Percentiles rank a stretch among this genome's conserved stretches.
Conservation (phyloP, 768 basidiomycete genomes). For the Psilocybe cyanescens region DNA sequence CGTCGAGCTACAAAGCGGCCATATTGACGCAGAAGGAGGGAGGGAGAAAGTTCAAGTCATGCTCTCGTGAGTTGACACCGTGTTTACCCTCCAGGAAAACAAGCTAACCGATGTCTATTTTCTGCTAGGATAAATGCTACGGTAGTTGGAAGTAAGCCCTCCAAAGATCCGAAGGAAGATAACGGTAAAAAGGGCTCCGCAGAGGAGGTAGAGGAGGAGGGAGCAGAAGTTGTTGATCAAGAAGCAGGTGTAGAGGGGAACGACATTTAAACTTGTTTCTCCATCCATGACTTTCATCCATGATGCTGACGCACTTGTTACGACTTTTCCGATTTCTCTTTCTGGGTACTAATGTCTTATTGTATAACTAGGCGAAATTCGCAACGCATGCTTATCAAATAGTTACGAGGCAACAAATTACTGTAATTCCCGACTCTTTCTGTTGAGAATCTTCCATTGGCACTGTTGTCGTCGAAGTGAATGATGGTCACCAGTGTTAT, state of each 20-base stretch:
- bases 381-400: too few relatives aligned
- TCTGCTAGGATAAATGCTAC: constrained; percentile 63
- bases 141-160: constrained; percentile 27
- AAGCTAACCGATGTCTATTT: constrained; percentile 6
- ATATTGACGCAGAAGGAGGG: constrained; percentile 44
- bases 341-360: too few relatives aligned
- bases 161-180: constrained; percentile 26
- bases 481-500: too few relatives aligned
- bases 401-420: too few relatives aligned
- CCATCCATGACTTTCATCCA: too few relatives aligned
- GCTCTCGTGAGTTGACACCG: constrained; percentile 60
- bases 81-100: background rate
- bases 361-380: too few relatives aligned
- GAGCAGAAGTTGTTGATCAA: background rate
- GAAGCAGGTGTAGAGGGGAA: background rate
- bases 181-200: constrained; percentile 24
- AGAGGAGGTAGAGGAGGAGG: constrained; percentile 14
- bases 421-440: too few relatives aligned
- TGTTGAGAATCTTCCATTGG: too few relatives aligned
- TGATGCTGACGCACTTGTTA: too few relatives aligned
- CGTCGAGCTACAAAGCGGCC: constrained; percentile 61
- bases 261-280: too few relatives aligned
- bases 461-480: too few relatives aligned
- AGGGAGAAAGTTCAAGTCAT: constrained; percentile 75
- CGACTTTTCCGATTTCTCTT: too few relatives aligned